A percentile compares a stretch with the other conserved stretches of the same genome.
Conservation (phyloP, 2,329 filamentous ascomycete genomes). For the Fusarium nelsonii region DNA sequence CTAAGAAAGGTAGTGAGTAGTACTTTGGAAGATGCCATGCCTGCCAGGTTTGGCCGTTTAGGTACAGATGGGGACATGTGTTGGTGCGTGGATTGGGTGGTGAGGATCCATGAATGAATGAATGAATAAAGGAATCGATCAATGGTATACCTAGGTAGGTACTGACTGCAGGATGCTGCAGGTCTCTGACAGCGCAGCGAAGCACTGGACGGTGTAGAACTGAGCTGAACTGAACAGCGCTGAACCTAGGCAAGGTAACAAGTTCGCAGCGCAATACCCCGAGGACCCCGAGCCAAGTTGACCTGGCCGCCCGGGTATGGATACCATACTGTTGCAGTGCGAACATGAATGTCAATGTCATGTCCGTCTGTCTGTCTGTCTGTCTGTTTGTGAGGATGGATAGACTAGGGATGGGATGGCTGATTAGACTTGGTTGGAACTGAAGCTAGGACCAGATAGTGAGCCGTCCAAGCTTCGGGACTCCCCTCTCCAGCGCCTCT, state of each 20-base stretch:
- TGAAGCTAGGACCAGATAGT: neutral
- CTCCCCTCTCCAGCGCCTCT: conserved; percentile 26
- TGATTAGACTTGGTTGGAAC: conserved; percentile 25
- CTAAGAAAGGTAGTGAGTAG: conserved; percentile 5
- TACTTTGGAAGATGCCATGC: conserved; percentile 4
- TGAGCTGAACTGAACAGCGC: neutral
- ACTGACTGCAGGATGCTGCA: neutral
- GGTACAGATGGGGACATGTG: conserved; percentile 11
- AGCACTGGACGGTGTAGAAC: neutral
- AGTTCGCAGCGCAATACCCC: neutral
- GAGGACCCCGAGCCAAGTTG: neutral
- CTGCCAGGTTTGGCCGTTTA: conserved; percentile 25
- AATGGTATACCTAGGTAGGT: too few species aligned
- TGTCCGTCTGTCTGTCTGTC: too few species aligned
- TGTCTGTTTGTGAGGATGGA: neutral
- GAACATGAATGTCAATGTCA: neutral
- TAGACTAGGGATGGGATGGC: conserved; percentile 8
- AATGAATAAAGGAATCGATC: too few species aligned
- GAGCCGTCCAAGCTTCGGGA: conserved; percentile 30
- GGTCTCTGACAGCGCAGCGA: neutral
- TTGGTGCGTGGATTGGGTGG: conserved; percentile 23
- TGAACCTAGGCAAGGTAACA: neutral
- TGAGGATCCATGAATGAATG: conserved; percentile 15
- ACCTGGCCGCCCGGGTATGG: neutral
- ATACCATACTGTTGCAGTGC: neutral